Percentiles rank a stretch among this genome's conserved stretches.
Evolutionary conservation across 768 basidiomycete species (phyloP).

Genomic region (Naematelia encephala): DNA sequence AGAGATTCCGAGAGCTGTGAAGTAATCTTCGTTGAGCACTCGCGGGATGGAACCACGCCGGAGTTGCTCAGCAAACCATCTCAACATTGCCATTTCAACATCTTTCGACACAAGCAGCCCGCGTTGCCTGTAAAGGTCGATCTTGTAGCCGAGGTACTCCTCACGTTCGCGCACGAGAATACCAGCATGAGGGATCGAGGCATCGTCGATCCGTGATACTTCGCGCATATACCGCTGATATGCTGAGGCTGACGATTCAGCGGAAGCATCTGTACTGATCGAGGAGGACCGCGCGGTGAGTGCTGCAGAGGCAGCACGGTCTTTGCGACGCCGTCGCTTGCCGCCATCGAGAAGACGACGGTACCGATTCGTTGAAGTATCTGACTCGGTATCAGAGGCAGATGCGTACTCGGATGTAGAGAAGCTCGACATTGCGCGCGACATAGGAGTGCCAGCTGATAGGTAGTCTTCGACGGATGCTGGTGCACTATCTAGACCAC

Average conservation of each 20-base stretch:
- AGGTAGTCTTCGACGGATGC: not conserved
- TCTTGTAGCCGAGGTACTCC: slow-evolving; percentile 17
- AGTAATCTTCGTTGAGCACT: slow-evolving; percentile 14
- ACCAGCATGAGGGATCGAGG: slow-evolving; percentile 17
- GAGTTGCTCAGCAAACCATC: slow-evolving; percentile 18
- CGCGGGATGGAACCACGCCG: slow-evolving; percentile 16
- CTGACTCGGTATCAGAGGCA: not conserved
- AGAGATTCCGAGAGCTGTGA: slow-evolving; percentile 20
- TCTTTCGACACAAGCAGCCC: slow-evolving; percentile 10
- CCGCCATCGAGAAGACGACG: not conserved
- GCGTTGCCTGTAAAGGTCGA: not conserved
- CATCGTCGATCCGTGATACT: not conserved
- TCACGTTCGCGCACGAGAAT: slow-evolving; percentile 24
- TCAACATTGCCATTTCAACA: slow-evolving; percentile 14
- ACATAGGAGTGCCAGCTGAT: not conserved
- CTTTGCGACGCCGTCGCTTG: not conserved
- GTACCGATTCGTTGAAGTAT: not conserved
- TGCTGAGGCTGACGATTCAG: not conserved
- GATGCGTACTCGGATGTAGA: not conserved
- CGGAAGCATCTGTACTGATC: not conserved
- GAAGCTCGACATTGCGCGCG: not conserved
- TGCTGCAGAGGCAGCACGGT: not conserved
- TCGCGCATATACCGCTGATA: not conserved
- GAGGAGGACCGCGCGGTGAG: not conserved
- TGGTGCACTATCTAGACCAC: not conserved